These are phyloP conservation scores for Collybia sp. DNA, from an alignment of 768 basidiomycete genomes.

Conservation along the genomic window DNA sequence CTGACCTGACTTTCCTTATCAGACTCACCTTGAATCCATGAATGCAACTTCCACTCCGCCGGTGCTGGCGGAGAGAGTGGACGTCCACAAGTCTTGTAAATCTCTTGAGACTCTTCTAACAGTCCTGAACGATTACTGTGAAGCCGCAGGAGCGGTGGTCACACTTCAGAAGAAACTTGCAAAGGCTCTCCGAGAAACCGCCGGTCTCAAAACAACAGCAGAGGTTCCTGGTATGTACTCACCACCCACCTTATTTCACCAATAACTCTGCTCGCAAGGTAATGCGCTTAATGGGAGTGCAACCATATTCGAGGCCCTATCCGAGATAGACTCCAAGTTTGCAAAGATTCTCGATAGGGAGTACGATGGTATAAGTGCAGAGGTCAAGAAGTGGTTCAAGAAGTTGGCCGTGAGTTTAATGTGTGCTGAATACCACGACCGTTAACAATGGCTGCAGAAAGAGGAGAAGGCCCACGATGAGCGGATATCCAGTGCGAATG, in stretches of 20 bases:
- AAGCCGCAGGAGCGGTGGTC: constrained; percentile 59
- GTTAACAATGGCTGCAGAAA: constrained; percentile 42
- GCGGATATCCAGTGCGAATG: constrained; percentile 58
- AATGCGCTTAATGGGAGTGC: constrained; percentile 66
- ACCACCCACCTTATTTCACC: constrained; percentile 4
- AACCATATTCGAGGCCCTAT: constrained; percentile 61
- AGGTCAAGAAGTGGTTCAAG: constrained; percentile 86
- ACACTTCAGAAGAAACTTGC: constrained; percentile 70
- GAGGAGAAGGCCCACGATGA: constrained; percentile 80
- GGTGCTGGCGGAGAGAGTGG: constrained; percentile 54
- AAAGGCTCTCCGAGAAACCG: constrained; percentile 65
- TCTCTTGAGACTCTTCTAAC: constrained; percentile 64
- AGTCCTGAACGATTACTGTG: constrained; percentile 70
- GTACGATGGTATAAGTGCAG: constrained; percentile 55
- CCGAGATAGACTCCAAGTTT: constrained; percentile 72
- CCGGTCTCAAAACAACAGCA: constrained; percentile 51
- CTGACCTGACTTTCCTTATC: too few species aligned
- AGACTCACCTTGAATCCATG: constrained; percentile 1
- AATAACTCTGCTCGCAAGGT: constrained; percentile 30
- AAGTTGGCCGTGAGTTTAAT: constrained; percentile 59
- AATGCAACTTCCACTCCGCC: constrained; percentile 7
- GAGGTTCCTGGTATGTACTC: constrained; percentile 55
- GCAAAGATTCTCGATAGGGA: constrained; percentile 73
- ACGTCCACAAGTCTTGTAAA: constrained; percentile 81
- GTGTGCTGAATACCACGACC: not conserved